phyloP scores from a whole-genome alignment of 768 basidiomycete species.

The Clitopilus hobsonii region DNA sequence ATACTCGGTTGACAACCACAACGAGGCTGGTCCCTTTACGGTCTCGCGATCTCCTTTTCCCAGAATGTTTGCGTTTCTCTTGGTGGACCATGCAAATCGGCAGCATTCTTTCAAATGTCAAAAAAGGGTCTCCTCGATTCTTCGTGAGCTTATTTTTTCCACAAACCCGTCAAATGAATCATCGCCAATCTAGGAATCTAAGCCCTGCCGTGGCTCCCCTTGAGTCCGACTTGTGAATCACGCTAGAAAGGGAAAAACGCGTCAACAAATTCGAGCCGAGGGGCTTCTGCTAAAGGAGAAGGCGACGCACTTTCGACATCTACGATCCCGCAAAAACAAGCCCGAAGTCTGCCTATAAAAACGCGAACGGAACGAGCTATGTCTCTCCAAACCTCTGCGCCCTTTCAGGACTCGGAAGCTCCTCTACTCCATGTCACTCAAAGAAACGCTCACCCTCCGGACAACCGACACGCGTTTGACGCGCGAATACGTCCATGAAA shows the following conservation, averaged over 20 bases:
- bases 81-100: slow-evolving; percentile 17
- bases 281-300: slow-evolving; percentile 22
- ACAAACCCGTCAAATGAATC: slow-evolving; percentile 22
- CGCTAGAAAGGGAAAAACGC: slow-evolving; percentile 12
- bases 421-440: not conserved
- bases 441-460: not conserved
- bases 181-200: slow-evolving; percentile 33
- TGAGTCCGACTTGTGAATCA: slow-evolving; percentile 13
- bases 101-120: slow-evolving; percentile 23
- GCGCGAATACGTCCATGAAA: not conserved
- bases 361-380: not conserved
- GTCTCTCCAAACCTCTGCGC: not conserved
- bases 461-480: not conserved
- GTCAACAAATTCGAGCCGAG: slow-evolving; percentile 17
- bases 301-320: slow-evolving; percentile 17
- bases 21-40: slow-evolving; percentile 15
- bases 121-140: slow-evolving; percentile 21
- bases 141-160: slow-evolving; percentile 13
- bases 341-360: not conserved
- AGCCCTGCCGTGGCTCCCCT: slow-evolving; percentile 18
- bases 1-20: slow-evolving; percentile 15
- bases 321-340: slow-evolving; percentile 16
- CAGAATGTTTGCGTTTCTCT: slow-evolving; percentile 9
- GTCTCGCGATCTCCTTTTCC: slow-evolving; percentile 13
- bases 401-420: not conserved